Conservation (phyloP, 345 rosid genomes). For the Pistacia vera region DNA sequence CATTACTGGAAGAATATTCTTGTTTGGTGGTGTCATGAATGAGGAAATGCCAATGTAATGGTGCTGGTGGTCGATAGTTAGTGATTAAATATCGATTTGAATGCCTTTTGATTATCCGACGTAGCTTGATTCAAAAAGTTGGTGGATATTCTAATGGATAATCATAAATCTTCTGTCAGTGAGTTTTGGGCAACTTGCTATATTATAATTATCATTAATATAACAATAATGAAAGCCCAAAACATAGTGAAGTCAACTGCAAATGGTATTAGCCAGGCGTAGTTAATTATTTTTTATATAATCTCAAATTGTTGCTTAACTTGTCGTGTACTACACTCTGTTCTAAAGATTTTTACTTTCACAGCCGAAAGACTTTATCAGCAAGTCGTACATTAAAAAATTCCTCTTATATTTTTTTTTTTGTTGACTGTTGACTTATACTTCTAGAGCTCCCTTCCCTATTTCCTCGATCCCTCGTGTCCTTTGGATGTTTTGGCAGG, state of each 20-base stretch:
- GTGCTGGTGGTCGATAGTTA: neutral
- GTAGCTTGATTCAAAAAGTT: neutral
- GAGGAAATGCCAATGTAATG: neutral
- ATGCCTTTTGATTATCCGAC: neutral
- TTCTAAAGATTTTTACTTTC: neutral
- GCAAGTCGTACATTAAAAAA: too few relatives aligned
- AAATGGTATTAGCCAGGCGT: neutral
- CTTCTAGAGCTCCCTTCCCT: too few relatives aligned
- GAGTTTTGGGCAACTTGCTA: neutral
- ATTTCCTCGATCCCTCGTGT: neutral
- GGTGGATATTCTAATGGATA: neutral
- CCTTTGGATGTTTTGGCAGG: too few relatives aligned
- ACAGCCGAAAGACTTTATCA: too few relatives aligned
- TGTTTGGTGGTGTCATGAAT: neutral
- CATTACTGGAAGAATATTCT: too few relatives aligned
- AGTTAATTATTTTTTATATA: too few relatives aligned
- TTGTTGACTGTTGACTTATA: too few relatives aligned
- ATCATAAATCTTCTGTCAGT: neutral
- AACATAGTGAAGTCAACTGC: neutral
- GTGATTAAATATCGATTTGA: too few relatives aligned
- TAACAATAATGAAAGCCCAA: neutral
- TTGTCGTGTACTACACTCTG: slow-evolving; percentile 8
- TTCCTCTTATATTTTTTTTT: too few relatives aligned
- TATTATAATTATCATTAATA: neutral
- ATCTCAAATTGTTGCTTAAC: neutral